Percentiles rank a stretch among this genome's conserved stretches.
phyloP scores from a whole-genome alignment of 441 rosid genomes.

The Francoa sonchifolia region DNA sequence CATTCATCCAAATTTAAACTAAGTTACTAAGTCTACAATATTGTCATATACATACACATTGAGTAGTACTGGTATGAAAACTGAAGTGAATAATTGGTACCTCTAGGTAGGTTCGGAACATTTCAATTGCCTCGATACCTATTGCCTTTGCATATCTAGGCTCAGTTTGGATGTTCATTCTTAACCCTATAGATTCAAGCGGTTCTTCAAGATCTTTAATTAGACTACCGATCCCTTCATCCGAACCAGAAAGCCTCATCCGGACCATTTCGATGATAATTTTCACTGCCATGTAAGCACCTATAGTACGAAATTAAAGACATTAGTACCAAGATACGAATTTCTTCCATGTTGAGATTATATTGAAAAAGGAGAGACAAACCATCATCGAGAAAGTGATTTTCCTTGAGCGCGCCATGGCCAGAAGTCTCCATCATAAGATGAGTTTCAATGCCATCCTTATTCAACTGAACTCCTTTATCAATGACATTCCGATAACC shows the following conservation, averaged over 20 bases:
- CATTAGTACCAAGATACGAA: too few relatives aligned
- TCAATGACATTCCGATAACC: slow-evolving; percentile 88
- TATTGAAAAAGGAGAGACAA: not conserved
- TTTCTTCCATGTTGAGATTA: too few relatives aligned
- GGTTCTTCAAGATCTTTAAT: slow-evolving; percentile 70
- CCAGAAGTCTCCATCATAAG: slow-evolving; percentile 98
- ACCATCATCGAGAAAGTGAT: slow-evolving; percentile 86
- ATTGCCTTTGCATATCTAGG: slow-evolving; percentile 57
- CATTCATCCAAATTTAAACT: too few relatives aligned
- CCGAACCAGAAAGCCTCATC: slow-evolving; percentile 54
- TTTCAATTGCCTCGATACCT: slow-evolving; percentile 55
- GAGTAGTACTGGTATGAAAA: too few relatives aligned
- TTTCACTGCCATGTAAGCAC: slow-evolving; percentile 86
- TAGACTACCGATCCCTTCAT: slow-evolving; percentile 54
- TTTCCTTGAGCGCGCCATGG: slow-evolving; percentile 88
- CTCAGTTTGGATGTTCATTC: slow-evolving; percentile 58
- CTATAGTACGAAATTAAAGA: slow-evolving; percentile 19
- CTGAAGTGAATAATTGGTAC: too few relatives aligned
- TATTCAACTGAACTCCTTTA: slow-evolving; percentile 63
- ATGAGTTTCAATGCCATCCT: slow-evolving; percentile 67
- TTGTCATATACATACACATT: too few relatives aligned
- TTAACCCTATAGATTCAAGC: slow-evolving; percentile 42
- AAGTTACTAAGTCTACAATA: too few relatives aligned
- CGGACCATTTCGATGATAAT: slow-evolving; percentile 77
- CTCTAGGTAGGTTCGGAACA: slow-evolving; percentile 53